Evolutionary conservation across 192 early-diverging fungal species (phyloP), one percentile per base, ranked within the genome.

Genomic region (Polychytrium aggregatum): DNA sequence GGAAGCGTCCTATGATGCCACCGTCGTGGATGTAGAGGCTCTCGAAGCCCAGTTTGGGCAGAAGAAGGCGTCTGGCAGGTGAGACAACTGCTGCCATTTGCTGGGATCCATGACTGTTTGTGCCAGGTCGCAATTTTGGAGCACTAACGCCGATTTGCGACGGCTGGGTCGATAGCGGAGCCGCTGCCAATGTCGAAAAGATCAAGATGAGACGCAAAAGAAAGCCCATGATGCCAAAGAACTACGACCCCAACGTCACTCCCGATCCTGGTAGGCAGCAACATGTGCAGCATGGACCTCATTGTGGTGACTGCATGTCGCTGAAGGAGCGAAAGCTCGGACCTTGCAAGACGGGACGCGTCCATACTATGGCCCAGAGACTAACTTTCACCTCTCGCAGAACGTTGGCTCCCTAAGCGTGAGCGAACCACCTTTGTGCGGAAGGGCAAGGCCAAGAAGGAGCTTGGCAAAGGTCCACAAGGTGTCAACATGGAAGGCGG

Each of bases 331-430:
- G n/a, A n/a, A n/a, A n/a, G n/a, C n/a, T n/a, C n/a, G n/a, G n/a
- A n/a, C n/a, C n/a, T n/a, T n/a, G n/a, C n/a, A n/a, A n/a, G n/a
- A n/a, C n/a, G n/a, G n/a, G n/a, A n/a, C n/a, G n/a, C n/a, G n/a
- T n/a, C n/a, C n/a, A n/a, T n/a, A n/a, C n/a, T n/a, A n/a, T n/a
- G n/a, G n/a, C n/a, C n/a, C n/a, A n/a, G n/a, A n/a, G n/a, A n/a
- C n/a, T n/a, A n/a, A n/a, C n/a, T 22, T 56, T 14, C 3, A 6
- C 0, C 38, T 14, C 22, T 26, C 57, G n/a, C 29, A 64, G 81
- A 86, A 44, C 67, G 83, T 36, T 86, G 83, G 83, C 36, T 84
- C 43, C 74, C 82, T 5, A 78, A 80, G 48, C 67, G 70, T 34
- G 82, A 86, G 27, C 57, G 83, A 9, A 63, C 76, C 10, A 59